These are phyloP conservation scores for Rhododendron griersonianum DNA, from an alignment of 148 eudicot species.

Conservation along the genomic window DNA sequence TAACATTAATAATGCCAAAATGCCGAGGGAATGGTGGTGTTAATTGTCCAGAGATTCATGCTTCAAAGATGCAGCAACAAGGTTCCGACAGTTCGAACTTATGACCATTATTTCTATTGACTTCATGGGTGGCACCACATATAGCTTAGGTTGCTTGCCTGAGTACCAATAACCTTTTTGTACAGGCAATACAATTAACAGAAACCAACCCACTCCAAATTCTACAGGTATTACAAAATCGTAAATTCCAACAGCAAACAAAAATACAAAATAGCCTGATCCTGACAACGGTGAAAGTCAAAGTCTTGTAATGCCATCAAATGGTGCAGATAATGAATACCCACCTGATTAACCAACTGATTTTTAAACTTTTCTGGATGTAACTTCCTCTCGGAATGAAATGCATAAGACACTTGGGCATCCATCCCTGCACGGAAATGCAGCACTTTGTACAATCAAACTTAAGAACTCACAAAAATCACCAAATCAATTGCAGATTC, in stretches of 20 bases:
- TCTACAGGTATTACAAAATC: not conserved
- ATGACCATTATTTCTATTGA: not conserved
- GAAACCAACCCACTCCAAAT: not conserved
- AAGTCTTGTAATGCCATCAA: not conserved
- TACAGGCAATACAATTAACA: not conserved
- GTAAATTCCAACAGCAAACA: not conserved
- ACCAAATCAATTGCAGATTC: not conserved
- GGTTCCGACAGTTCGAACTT: not conserved
- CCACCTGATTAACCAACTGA: constrained; percentile 50
- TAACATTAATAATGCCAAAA: not conserved
- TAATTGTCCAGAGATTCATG: not conserved
- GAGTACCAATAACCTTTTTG: not conserved
- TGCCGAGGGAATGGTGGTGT: not conserved
- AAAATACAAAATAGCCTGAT: not conserved
- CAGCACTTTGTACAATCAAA: not conserved
- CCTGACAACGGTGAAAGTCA: not conserved
- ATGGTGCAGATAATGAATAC: not conserved
- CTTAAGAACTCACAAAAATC: not conserved
- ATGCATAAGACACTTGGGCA: constrained; percentile 60
- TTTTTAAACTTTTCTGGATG: constrained; percentile 54
- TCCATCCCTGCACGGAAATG: constrained; percentile 47
- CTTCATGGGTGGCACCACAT: not conserved
- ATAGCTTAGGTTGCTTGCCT: not conserved
- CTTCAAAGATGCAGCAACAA: not conserved
- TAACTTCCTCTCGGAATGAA: constrained; percentile 46